Percentiles rank a stretch among this genome's conserved stretches.
phyloP scores from a whole-genome alignment of 176 grass and related monocot species.

The Aegilops umbellulata region DNA sequence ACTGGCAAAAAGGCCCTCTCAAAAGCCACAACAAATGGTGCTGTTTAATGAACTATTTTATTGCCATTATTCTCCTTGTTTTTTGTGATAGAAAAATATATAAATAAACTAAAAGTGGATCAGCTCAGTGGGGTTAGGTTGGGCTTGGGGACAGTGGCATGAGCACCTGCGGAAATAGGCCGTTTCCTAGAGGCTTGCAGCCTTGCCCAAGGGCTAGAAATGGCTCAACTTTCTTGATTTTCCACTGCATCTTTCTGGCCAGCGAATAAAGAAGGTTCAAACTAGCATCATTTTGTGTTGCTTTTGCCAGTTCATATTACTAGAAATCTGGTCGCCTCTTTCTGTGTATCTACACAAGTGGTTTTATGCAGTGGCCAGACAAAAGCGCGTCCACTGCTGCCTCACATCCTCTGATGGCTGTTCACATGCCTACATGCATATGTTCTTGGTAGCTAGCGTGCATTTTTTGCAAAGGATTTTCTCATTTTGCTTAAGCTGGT shows the following conservation, averaged over 20 bases:
- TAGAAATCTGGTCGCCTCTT: neutral
- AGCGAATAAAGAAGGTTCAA: constrained; percentile 20
- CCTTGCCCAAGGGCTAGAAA: neutral
- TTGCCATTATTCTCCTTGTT: neutral
- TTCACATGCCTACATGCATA: neutral
- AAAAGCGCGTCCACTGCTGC: neutral
- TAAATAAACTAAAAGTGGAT: neutral
- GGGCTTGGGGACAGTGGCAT: neutral
- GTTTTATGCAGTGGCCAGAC: constrained; percentile 14
- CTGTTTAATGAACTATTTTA: neutral
- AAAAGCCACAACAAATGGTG: neutral
- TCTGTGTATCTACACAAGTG: neutral
- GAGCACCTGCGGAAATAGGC: neutral
- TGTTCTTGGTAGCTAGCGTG: no score
- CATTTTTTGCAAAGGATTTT: no score
- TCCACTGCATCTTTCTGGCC: constrained; percentile 16
- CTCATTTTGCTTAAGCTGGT: no score
- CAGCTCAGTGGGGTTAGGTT: constrained; percentile 26
- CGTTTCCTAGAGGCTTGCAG: constrained; percentile 1
- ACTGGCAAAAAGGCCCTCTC: neutral
- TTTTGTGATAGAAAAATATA: neutral
- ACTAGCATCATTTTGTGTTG: neutral
- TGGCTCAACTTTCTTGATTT: constrained; percentile 12
- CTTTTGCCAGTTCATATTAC: neutral
- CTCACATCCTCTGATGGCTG: no score